A percentile compares a stretch with the other conserved stretches of the same genome.
Conservation (phyloP, 1,284 basidiomycete species). For the Omphalotus olearius region DNA sequence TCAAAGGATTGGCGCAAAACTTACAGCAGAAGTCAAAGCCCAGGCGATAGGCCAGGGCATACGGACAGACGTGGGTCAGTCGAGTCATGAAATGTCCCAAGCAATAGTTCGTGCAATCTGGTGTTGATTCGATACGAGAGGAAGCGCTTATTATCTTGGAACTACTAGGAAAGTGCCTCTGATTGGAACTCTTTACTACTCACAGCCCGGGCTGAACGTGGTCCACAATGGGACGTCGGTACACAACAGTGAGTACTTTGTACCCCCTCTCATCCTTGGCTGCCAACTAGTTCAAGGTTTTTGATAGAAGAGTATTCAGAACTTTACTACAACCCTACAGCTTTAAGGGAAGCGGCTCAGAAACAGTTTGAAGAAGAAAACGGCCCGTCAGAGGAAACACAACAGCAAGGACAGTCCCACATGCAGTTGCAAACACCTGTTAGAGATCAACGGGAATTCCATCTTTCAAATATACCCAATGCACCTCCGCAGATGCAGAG, state of each 20-base stretch:
- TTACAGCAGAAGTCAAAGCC: constrained; percentile 52
- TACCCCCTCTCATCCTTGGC: neutral
- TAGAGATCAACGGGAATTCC: constrained; percentile 21
- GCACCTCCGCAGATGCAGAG: constrained; percentile 1
- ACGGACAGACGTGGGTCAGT: constrained; percentile 55
- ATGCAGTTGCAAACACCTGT: constrained; percentile 22
- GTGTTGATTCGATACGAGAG: neutral
- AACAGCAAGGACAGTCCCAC: constrained; percentile 24
- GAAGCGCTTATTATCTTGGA: constrained; percentile 4
- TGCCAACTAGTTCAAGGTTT: constrained; percentile 38
- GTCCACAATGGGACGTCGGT: constrained; percentile 82
- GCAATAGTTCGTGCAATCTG: constrained; percentile 48
- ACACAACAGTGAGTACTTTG: constrained; percentile 70
- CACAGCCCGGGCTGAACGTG: constrained; percentile 72
- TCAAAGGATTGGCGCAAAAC: constrained; percentile 60
- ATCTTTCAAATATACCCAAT: constrained; percentile 12
- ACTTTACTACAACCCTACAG: constrained; percentile 60
- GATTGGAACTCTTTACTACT: constrained; percentile 80
- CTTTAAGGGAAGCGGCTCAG: constrained; percentile 38
- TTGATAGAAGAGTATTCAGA: constrained; percentile 61
- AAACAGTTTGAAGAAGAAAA: constrained; percentile 38
- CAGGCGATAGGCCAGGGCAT: constrained; percentile 47
- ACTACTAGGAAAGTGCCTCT: constrained; percentile 65
- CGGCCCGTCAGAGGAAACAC: constrained; percentile 25
- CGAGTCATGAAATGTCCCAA: constrained; percentile 56